Base-by-base conservation (phyloP, 768 basidiomycete genomes). In the Suillus weaverae region DNA sequence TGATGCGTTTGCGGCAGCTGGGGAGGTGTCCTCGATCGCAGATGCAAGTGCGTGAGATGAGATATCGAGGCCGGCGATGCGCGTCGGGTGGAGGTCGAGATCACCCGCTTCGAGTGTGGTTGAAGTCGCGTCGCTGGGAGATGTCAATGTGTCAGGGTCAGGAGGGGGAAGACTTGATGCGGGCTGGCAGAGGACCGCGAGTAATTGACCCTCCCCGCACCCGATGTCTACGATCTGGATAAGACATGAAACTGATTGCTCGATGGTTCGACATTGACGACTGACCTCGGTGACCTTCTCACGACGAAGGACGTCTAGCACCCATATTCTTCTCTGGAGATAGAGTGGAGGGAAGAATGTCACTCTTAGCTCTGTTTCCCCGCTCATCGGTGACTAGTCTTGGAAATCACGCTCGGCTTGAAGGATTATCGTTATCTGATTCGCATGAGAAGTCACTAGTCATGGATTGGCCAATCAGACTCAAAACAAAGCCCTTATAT, bases 131-230 rank as follows among this genome's bases (percentile, higher is more conserved):
- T 83, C 80, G 66, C 70, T 63, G 22, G 67, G 60, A 18, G 72
- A 55, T 66, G 66, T 26, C 68, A 74, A 68, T 38, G 69, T 48
- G 35, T 61, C 51, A 32, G 78, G 75, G n/a, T 79, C 44, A 43
- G 62, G 0, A 72, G 85, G 73, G 50, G 79, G 67, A 32, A 89
- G 83, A 85, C 90, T 90, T 1, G 89, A 87, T 1, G 93, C 86
- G 0, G 94, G 89, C 70, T 91, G 88, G 67, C 85, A 85, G 13
- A 96, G 85, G 11, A 87, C 83, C 0, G 80, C 74, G 16, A 95
- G 84, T 9, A 95, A 81, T 44, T 87, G 80, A 26, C 94, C 94
- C 75, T 92, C 87, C 46, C 94, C 94, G 69, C 94, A 96, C 5
- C 94, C 94, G 33, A 94, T 80, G 70, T 96, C 94, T 56, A 94